Base-by-base conservation (phyloP, 371 early-diverging fungal genomes). In the Dinochytrium kinnereticum region DNA sequence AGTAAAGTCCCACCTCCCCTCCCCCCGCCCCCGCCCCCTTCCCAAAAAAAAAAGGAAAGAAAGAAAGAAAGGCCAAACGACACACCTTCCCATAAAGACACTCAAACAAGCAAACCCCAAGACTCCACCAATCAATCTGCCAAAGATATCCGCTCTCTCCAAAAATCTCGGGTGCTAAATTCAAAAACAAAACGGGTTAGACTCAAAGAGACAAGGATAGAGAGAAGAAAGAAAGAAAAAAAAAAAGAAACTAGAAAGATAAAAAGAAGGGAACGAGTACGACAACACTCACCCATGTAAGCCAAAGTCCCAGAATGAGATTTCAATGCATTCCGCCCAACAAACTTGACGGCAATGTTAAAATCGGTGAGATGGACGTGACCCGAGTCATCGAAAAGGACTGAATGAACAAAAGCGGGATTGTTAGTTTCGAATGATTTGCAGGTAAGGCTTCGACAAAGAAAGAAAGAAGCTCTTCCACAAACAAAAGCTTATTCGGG, bases 51-150 rank as follows among this genome's bases (percentile, higher is more conserved):
- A 19, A 21, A n/a, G 39, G 39, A 2, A 19, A 40, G 50, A 30
- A 7, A 33, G 1, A 51, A 44, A 44, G 7, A 1, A 28, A 31
- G 40, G 39, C 15, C 7, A 30, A 50, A 19, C 38, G 1, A n/a
- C 1, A 19, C 24, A 78, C 75, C 78, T 88, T 92, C 33, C 95
- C 95, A 64, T 93, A 84, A 44, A 96, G 80, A 92, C 98, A 92
- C 89, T 96, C 95, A 79, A 90, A 97, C 51, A 92, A 81, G 24
- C 93, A 83, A 36, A 97, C 89, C 1, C 96, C 97, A 30, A 96
- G 74, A 61, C 91, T 87, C 97, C 97, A 98, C 92, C 95, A 94
- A 80, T 98, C 94, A 0, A 93, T 90, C 0, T 90, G 86, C 17
- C 83, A 75, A 49, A 84, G 76, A 77, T 95, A 95, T 68, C 89